phyloP scores from a whole-genome alignment of 2,329 filamentous ascomycete species.

The Biscogniauxia sp. region DNA sequence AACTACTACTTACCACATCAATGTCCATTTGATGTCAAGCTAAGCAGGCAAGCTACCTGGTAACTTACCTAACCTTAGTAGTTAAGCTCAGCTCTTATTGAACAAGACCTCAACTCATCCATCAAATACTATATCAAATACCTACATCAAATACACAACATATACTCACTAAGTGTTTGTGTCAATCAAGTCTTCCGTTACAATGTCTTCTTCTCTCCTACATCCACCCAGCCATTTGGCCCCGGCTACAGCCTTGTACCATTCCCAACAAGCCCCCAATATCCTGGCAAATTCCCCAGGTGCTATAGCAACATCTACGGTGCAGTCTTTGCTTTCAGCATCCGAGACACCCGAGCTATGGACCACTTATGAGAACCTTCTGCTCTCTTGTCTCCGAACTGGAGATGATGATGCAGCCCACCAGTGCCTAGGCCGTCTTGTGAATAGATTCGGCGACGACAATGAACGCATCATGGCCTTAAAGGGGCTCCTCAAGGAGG shows the following conservation, averaged over 20 bases:
- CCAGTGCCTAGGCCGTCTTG: conserved; percentile 71
- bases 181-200: not conserved
- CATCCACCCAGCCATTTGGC: conserved; percentile 57
- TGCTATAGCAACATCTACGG: conserved; percentile 52
- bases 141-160: no score
- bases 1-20: no score
- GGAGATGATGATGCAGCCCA: conserved; percentile 78
- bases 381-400: conserved; percentile 79
- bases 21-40: no score
- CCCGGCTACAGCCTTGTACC: conserved; percentile 52
- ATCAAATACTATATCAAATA: no score
- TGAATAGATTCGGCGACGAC: conserved; percentile 73
- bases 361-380: conserved; percentile 81
- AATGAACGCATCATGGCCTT: conserved; percentile 88
- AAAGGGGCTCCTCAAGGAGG: conserved; percentile 80
- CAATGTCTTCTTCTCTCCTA: conserved; percentile 43
- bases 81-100: no score
- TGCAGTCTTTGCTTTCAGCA: conserved; percentile 52
- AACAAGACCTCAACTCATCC: no score
- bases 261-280: conserved; percentile 60
- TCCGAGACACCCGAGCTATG: conserved; percentile 78
- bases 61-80: no score
- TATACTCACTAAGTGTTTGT: no score
- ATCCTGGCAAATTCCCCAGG: conserved; percentile 55
- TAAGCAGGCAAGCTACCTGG: no score